Base-by-base conservation (phyloP, 768 basidiomycete species). In the Pholiota microspora region DNA sequence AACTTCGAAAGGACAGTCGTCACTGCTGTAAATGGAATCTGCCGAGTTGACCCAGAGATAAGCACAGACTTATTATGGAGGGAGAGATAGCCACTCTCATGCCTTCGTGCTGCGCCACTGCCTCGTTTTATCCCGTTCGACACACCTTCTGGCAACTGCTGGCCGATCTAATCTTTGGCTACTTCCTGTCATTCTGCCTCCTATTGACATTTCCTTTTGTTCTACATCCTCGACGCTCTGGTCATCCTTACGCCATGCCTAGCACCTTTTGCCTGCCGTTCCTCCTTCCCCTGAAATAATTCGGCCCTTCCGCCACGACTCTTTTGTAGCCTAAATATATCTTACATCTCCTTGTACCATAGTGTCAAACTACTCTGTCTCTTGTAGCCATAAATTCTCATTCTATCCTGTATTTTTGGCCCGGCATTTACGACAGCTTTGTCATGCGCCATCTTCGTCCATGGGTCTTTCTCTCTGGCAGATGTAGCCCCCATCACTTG, bases 1-100 rank as follows among this genome's bases (percentile, higher is more conserved):
- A 77, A 86, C 32, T 83, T 85, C 62, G 83, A 86, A 55, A 74
- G 83, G 61, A 83, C 73, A 16, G 76, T 81, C 27, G 73, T 78
- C 38, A 73, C 67, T 21, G 69, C 67, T 9, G 62, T 69, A 23
- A 61, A 72, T 55, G 73, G 74, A 5, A 59, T 71, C 44, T 74
- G 67, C 56, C 67, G 67, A 42, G 61, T 73, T 53, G 72, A 65
- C 45, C 23, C 49, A 42, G 62, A 65, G 36, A 59, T 60, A 36
- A 63, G 49, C 51, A 59, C 59, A 34, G 64, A 65, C 10, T 51
- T 60, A 10, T 54, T 63, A 48, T 65, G 64, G 64, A 58, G 64
- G 58, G 60, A 65, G 34, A 57, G 56, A 56, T 64, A 59, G 45
- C 45, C 40, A 31, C 35, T 51, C 40, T 44, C 51, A 51, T 42